Evolutionary conservation across 352 stramenopile species (phyloP).

Genomic region (Phytophthora multivora): DNA sequence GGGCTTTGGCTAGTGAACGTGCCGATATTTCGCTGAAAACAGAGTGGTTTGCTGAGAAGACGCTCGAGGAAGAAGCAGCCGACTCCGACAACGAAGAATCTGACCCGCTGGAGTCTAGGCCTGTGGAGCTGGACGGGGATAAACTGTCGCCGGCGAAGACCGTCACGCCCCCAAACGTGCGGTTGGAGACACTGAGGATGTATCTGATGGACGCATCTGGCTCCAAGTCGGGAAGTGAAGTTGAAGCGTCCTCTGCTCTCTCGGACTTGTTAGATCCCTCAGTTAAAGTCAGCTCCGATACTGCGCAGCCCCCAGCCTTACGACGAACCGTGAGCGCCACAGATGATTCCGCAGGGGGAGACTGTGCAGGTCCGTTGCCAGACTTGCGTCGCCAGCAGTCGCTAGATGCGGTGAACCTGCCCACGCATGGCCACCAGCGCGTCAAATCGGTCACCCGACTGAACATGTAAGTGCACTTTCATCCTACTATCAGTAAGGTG

Average conservation of each 20-base stretch:
- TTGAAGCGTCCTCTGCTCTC: constrained; percentile 26
- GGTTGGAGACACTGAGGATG: constrained; percentile 69
- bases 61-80: constrained; percentile 37
- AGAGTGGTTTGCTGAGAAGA: constrained; percentile 68
- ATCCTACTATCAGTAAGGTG: too few species aligned
- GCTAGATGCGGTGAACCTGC: constrained; percentile 16
- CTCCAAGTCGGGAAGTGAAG: constrained; percentile 22
- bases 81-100: constrained; percentile 19
- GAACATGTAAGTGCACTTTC: constrained; percentile 17
- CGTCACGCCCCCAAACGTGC: constrained; percentile 13
- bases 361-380: constrained; percentile 7
- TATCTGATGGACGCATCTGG: constrained; percentile 52
- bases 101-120: constrained; percentile 6
- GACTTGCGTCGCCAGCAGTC: constrained; percentile 23
- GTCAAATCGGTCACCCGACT: constrained; percentile 34
- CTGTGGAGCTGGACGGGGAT: constrained; percentile 14
- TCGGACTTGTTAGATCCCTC: constrained; percentile 45
- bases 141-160: constrained; percentile 11
- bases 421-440: constrained; percentile 26
- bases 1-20: constrained; percentile 62
- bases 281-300: constrained; percentile 3
- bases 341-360: constrained; percentile 1
- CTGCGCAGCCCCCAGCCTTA: not conserved
- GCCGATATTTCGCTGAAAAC: constrained; percentile 68
- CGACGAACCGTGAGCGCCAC: constrained; percentile 18